Conservation (phyloP, 441 rosid species). For the Mallotus repandus region DNA sequence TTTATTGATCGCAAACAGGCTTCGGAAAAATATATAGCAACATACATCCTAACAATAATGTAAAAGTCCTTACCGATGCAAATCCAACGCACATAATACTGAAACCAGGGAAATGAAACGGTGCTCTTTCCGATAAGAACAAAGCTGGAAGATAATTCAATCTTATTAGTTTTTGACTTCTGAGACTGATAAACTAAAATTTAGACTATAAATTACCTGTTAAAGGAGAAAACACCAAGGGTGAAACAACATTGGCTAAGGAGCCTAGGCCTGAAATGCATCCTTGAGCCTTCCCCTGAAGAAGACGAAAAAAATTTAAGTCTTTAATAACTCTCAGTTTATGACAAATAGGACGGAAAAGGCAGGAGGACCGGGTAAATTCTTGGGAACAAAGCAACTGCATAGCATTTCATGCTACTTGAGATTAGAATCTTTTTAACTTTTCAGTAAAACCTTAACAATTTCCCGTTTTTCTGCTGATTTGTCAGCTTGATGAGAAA, state of each 20-base stretch:
- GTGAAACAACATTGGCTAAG: conserved; percentile 69
- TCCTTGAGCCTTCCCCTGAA: conserved; percentile 95
- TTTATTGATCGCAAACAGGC: not conserved
- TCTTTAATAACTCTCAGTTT: not conserved
- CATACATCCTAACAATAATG: not conserved
- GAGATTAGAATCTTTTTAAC: not conserved
- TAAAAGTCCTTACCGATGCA: conserved; percentile 50
- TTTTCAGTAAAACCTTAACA: not conserved
- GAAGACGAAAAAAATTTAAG: not conserved
- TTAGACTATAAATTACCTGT: conserved; percentile 48
- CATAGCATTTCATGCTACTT: not conserved
- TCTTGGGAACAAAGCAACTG: conserved; percentile 6
- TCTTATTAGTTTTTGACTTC: conserved; percentile 15
- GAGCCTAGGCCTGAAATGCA: conserved; percentile 78
- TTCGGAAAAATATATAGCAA: not conserved
- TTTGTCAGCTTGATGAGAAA: not conserved
- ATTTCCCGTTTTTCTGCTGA: not conserved
- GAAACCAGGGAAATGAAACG: conserved; percentile 85
- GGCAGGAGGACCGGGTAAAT: not conserved
- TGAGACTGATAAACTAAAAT: not conserved
- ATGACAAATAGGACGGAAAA: not conserved
- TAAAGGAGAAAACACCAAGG: conserved; percentile 72
- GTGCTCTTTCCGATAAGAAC: conserved; percentile 80
- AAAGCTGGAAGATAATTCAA: conserved; percentile 46
- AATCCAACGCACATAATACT: conserved; percentile 79